phyloP scores from a whole-genome alignment of 495 filamentous ascomycete species.

The Hypoxylon intermedium region DNA sequence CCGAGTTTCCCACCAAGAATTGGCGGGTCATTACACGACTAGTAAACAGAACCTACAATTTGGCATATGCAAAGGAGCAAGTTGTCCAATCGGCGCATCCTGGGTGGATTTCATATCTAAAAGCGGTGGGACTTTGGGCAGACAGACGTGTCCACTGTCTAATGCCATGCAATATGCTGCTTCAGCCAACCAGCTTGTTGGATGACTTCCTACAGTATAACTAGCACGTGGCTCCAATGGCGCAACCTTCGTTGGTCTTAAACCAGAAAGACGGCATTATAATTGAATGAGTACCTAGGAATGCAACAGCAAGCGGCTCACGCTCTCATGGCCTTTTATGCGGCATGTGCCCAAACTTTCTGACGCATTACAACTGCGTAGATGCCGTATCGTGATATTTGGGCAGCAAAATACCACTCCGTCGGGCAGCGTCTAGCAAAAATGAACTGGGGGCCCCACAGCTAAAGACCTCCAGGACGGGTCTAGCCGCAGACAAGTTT shows the following conservation, averaged over 20 bases:
- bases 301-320: conserved; percentile 25
- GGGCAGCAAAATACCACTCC: conserved; percentile 33
- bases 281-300: conserved; percentile 22
- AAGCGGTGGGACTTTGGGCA: conserved; percentile 42
- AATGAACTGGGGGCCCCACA: conserved; percentile 28
- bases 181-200: conserved; percentile 30
- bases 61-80: conserved; percentile 22
- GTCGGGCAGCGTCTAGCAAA: conserved; percentile 35
- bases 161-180: conserved; percentile 23
- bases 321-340: conserved; percentile 17
- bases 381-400: conserved; percentile 31
- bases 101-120: conserved; percentile 30
- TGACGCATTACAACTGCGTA: conserved; percentile 27
- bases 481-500: conserved; percentile 32
- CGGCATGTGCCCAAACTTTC: conserved; percentile 24
- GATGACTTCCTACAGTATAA: conserved; percentile 32
- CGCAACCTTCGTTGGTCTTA: conserved; percentile 20
- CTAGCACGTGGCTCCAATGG: conserved; percentile 44
- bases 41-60: conserved; percentile 22
- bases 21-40: conserved; percentile 26
- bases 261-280: conserved; percentile 23
- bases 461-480: conserved; percentile 26
- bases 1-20: conserved; percentile 13
- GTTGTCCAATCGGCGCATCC: conserved; percentile 26
- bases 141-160: conserved; percentile 36